phyloP scores from a whole-genome alignment of 1,284 basidiomycete genomes.

The Bondarzewia mesenterica region DNA sequence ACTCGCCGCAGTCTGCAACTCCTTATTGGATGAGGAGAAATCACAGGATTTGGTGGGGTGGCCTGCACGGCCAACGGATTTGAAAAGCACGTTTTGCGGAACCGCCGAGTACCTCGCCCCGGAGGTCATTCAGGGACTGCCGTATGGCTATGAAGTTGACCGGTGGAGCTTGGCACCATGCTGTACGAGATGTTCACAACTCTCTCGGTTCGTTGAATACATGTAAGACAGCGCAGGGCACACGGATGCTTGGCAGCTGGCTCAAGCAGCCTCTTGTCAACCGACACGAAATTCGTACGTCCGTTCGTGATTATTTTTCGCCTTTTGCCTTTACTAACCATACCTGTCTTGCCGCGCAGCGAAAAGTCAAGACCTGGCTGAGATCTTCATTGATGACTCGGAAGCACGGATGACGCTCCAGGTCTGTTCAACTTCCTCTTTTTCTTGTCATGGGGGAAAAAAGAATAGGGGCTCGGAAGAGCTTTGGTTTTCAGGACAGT shows the following conservation, averaged over 20 bases:
- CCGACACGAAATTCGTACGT: conserved; percentile 84
- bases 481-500: no score
- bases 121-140: conserved; percentile 85
- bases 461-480: no score
- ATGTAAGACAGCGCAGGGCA: conserved; percentile 95
- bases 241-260: conserved; percentile 88
- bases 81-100: conserved; percentile 81
- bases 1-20: conserved; percentile 35
- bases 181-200: conserved; percentile 92
- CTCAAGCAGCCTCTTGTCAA: conserved; percentile 96
- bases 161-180: conserved; percentile 99
- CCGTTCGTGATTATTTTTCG: not conserved
- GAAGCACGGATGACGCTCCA: conserved; percentile 68
- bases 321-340: conserved; percentile 4
- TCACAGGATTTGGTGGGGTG: conserved; percentile 40
- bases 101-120: conserved; percentile 93
- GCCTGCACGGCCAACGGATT: conserved; percentile 47
- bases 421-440: no score
- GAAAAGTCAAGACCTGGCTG: conserved; percentile 82
- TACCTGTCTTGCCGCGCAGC: conserved; percentile 30
- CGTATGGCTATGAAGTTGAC: conserved; percentile 93
- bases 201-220: conserved; percentile 89
- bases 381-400: conserved; percentile 79
- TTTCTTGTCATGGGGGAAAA: no score
- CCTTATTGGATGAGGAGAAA: conserved; percentile 62